Base-by-base conservation (phyloP, 805 yeast genomes). In the Clavispora asparagi region DNA sequence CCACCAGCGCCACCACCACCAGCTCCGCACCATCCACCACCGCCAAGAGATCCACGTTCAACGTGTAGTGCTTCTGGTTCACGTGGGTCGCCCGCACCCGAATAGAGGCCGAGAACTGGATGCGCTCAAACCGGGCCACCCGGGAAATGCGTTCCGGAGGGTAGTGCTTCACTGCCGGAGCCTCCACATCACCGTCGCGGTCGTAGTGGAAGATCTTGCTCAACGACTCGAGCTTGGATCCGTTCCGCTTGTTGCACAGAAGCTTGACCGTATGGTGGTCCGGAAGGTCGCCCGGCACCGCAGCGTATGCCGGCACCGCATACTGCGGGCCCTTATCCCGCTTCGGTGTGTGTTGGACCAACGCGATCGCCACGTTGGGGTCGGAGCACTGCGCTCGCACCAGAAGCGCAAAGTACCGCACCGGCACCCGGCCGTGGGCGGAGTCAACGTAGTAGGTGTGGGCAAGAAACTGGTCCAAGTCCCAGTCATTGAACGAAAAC, bases 261-360 rank as follows among this genome's bases (percentile, higher is more conserved):
- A 78, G 79, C 54, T 75, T 74, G 27, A 83, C 78, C 2, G 74
- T 68, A 16, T 73, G 76, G 56, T 82, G 89, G 42, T 74, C 71
- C 1, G 90, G 89, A 40, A 83, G 63, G 16, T 65, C 67, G 0
- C 85, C 81, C 0, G 87, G 87, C 7, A 82, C 75, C 5, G 81
- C 74, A 4, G 83, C 79, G 53, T 74, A 74, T 7, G 74, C 64
- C 11, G 82, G 80, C 0, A 89, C 89, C 1, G 77, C 61, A 50
- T 76, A 73, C 59, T 82, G 88, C 0, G 88, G 89, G 0, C 89
- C 89, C 53, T 78, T 75, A 55, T 84, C 90, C 52, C 91, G 66
- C 60, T 85, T 84, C 1, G 90, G 84, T 0, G 90, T 84, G 53
- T 83, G 89, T 53, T 84, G 89, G 12, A 84, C 73, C 46, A 83